Conservation (phyloP, 345 rosid genomes). For the Brassica juncea region DNA sequence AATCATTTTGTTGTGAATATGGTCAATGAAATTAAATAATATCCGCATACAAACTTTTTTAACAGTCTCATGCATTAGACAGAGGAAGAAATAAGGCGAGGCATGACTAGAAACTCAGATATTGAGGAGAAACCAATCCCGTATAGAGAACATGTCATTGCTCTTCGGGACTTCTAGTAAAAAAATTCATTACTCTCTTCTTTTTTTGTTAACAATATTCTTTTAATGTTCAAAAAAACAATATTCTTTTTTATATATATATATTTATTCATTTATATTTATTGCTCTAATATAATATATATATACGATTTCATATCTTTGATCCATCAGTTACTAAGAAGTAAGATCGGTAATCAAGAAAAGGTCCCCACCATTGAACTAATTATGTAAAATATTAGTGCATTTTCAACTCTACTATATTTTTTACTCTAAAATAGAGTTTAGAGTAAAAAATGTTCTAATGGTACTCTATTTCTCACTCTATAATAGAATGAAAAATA, state of each 20-base stretch:
- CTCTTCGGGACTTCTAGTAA: background rate
- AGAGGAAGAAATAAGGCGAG: background rate
- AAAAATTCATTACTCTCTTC: too few species aligned
- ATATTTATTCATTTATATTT: background rate
- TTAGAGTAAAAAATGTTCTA: too few species aligned
- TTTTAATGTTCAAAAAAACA: too few species aligned
- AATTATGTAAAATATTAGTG: conserved; percentile 1
- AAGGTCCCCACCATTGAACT: background rate
- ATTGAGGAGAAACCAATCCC: conserved; percentile 18
- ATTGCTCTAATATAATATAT: background rate
- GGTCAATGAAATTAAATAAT: conserved; percentile 2
- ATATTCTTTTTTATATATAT: too few species aligned
- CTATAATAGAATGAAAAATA: too few species aligned
- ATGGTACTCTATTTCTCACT: too few species aligned
- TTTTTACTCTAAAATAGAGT: too few species aligned
- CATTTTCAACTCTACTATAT: too few species aligned
- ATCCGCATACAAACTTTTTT: conserved; percentile 15
- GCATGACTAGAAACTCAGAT: conserved; percentile 23
- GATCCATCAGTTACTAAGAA: conserved; percentile 26
- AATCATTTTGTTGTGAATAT: background rate
- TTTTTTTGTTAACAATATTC: too few species aligned
- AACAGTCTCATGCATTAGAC: conserved; percentile 29
- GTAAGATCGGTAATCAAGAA: background rate
- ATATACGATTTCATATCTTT: background rate
- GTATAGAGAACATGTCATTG: conserved; percentile 10